A percentile compares a stretch with the other conserved stretches of the same genome.
Evolutionary conservation across 2,329 filamentous ascomycete species (phyloP).

Genomic region (Trichoderma guizhouense): DNA sequence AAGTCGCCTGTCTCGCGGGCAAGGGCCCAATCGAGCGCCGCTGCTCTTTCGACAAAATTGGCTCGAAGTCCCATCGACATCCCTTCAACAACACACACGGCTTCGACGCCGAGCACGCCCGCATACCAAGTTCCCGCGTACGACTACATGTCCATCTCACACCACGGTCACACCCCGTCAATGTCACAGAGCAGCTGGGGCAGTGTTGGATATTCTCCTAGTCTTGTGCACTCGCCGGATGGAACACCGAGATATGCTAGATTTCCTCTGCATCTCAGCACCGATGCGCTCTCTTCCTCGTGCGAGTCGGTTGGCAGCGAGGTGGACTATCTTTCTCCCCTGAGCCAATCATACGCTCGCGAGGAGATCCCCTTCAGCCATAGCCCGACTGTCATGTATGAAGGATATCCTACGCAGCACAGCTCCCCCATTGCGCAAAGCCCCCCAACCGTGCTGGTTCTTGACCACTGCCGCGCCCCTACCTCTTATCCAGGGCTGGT

Average conservation of each 20-base stretch:
- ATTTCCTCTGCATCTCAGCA: slow-evolving; percentile 45
- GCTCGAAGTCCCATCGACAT: slow-evolving; percentile 37
- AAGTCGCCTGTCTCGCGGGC: slow-evolving; percentile 43
- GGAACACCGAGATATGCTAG: slow-evolving; percentile 42
- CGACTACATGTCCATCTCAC: slow-evolving; percentile 52
- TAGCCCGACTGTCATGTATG: slow-evolving; percentile 56
- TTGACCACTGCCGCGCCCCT: slow-evolving; percentile 53
- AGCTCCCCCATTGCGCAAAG: slow-evolving; percentile 54
- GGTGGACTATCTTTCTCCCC: slow-evolving; percentile 59
- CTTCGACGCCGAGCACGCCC: slow-evolving; percentile 46
- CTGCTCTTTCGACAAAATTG: slow-evolving; percentile 30
- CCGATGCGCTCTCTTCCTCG: slow-evolving; percentile 51
- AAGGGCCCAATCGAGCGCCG: slow-evolving; percentile 44
- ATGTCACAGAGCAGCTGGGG: slow-evolving; percentile 45
- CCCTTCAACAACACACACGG: slow-evolving; percentile 23
- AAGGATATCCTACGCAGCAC: slow-evolving; percentile 49
- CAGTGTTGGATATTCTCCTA: slow-evolving; percentile 46
- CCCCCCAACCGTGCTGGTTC: slow-evolving; percentile 52
- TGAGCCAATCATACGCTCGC: slow-evolving; percentile 54
- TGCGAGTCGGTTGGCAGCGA: slow-evolving; percentile 61
- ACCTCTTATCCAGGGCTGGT: slow-evolving; percentile 60
- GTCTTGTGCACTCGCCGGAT: slow-evolving; percentile 34
- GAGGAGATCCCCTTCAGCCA: slow-evolving; percentile 56
- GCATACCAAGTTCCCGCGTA: slow-evolving; percentile 35
- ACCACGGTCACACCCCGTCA: slow-evolving; percentile 41